Evolutionary conservation across 108 stramenopile species (phyloP), one percentile per base, ranked within the genome.

Genomic region (Cyclotella sp.): DNA sequence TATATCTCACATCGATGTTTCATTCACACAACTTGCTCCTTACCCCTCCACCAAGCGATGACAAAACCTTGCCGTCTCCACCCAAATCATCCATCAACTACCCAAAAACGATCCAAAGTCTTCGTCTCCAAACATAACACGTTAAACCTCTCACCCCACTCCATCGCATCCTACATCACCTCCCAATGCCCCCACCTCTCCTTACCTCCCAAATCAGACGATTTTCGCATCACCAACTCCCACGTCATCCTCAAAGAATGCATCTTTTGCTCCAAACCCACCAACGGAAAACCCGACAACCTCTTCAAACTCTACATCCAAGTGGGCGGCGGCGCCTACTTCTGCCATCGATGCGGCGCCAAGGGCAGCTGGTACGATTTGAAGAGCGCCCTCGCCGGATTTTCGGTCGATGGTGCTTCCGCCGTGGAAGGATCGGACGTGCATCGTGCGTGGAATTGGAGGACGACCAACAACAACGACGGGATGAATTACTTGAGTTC

Each of bases 311-410:
- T 90, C 27, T 93, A 93, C 53, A 68, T 96, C 0, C 54, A 77
- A 34, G 82, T 80, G 0, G 81, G 84, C 0, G 81, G 84, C 14
- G 97, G 96, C n/a, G 93, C 95, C 2, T 98, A 90, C 72, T 96
- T 94, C 75, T 98, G 97, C 83, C 96, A 97, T 84, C 88, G 97
- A 26, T 98, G 97, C 74, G 95, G 94, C 0, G 71, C 84, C 46
- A 85, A 89, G 11, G 97, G 97, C 0, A 86, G 84, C 43, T 98
- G 97, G 97, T 97, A 87, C 69, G 96, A 97, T 76, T 95, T 96
- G 61, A 96, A 95, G 81, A 78, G 79, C n/a, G 65, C 76, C 1
- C 46, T 95, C 24, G 79, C 83, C 30, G 90, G 91, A 27, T 89
- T 75, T 30, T 55, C 70, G 19, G 68, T 66, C 34, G 74, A 77